Base-by-base conservation (phyloP, 1,284 basidiomycete genomes). In the Malassezia cuniculi region DNA sequence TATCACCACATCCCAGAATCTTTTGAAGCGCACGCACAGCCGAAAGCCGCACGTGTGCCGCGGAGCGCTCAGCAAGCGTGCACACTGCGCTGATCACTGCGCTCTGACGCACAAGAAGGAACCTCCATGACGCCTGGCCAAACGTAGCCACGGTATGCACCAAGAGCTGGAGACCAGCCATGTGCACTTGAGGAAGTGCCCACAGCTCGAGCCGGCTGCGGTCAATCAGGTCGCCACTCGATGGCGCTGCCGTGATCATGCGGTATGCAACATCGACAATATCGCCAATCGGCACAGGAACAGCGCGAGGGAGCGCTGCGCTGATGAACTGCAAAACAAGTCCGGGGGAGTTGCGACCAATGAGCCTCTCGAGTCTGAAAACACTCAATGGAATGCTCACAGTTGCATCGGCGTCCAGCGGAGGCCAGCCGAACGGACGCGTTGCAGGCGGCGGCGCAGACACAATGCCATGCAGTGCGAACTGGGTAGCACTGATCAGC, bases 281-380 rank as follows among this genome's bases (percentile, higher is more conserved):
- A 33, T 60, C 55, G 5, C 82, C 82, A 10, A 84, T 59, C 0
- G 85, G 82, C 2, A 89, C 60, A 30, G 76, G 73, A 1, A 89
- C 79, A 6, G 82, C 76, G 12, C 83, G 76, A 28, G 72, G 69
- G 2, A 74, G 76, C 1, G 74, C 69, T 10, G 76, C 34, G 6
- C 43, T 38, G 2, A 58, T 41, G 16, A 48, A 50, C 11, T 34
- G 26, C 14, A 33, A 36, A 29, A 58, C 42, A 4, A 53, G 27
- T 6, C 51, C 51, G 1, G 41, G 26, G 5, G 42, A 39, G 3
- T 40, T 40, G 14, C 45, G 35, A n/a, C 51, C 55, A 10, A 54
- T 33, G 1, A 58, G 30, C n/a, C 50, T 26, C 7, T 37, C 35
- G 2, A 54, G 29, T 6, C 56, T 38, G 2, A 27, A 19, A 15